Conservation (phyloP, 225 moss, liverwort and hornwort species). For the Pseudoscleropodium purum region DNA sequence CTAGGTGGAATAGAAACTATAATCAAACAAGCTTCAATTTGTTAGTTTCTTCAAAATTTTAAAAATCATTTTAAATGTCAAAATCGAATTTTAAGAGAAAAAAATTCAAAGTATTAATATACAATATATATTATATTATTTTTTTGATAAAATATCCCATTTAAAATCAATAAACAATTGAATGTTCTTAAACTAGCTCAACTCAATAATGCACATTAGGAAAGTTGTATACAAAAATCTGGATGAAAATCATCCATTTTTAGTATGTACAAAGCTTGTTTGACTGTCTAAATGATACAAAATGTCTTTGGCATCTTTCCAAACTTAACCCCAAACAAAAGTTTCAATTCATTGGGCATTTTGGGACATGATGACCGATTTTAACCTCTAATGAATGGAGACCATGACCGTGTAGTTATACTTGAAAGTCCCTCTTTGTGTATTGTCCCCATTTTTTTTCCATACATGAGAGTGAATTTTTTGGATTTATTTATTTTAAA, state of each 20-base stretch:
- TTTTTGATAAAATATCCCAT: neutral
- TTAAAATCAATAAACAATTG: neutral
- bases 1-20: neutral
- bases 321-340: neutral
- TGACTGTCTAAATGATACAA: neutral
- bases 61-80: neutral
- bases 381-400: neutral
- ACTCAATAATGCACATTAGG: fast-evolving
- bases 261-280: neutral
- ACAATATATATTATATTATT: fast-evolving
- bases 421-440: neutral
- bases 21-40: neutral
- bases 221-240: neutral
- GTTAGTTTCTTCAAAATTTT: neutral
- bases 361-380: too few species aligned
- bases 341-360: too few species aligned
- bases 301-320: neutral
- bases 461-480: neutral
- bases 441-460: neutral
- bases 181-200: neutral
- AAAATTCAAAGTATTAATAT: neutral
- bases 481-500: neutral
- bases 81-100: neutral
- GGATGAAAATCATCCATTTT: neutral
- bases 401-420: neutral